Evolutionary conservation across 148 eudicot genomes (phyloP).

Genomic region (Rhododendron henanense): DNA sequence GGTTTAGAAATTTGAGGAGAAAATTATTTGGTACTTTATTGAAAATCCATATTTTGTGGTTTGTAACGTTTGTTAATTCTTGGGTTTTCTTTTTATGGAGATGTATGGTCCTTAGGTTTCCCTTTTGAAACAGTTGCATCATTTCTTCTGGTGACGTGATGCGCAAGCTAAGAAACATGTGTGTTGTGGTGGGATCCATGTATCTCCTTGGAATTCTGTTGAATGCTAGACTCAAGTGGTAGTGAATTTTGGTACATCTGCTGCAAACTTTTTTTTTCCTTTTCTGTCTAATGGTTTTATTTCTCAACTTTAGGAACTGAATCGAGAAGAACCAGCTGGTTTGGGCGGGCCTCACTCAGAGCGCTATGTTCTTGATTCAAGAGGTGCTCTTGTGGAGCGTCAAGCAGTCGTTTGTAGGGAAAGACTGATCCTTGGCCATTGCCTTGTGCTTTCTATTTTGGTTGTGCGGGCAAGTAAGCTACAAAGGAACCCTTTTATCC

Average conservation of each 20-base stretch:
- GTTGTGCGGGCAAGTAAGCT: slow-evolving; percentile 86
- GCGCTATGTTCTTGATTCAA: slow-evolving; percentile 74
- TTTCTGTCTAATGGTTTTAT: slow-evolving; percentile 8
- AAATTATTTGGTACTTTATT: background rate
- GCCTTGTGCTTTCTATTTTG: slow-evolving; percentile 86
- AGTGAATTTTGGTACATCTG: background rate
- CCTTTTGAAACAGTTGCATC: background rate
- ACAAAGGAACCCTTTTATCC: background rate
- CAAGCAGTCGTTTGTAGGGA: slow-evolving; percentile 87
- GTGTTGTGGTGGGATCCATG: background rate
- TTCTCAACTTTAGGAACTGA: slow-evolving; percentile 62
- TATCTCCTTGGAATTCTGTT: background rate
- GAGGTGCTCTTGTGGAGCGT: slow-evolving; percentile 89
- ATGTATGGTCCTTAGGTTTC: background rate
- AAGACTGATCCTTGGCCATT: slow-evolving; percentile 86
- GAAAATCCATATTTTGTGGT: background rate
- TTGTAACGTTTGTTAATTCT: background rate
- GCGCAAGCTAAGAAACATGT: background rate
- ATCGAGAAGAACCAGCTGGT: slow-evolving; percentile 89
- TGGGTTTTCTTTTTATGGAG: background rate
- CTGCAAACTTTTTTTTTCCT: background rate
- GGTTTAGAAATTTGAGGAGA: background rate
- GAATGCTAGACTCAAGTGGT: background rate
- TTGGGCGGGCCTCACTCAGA: slow-evolving; percentile 83
- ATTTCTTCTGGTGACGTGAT: background rate